Percentiles rank a stretch among this genome's conserved stretches.
phyloP scores from a whole-genome alignment of 192 early-diverging fungal species.

The Coemansia sp. region DNA sequence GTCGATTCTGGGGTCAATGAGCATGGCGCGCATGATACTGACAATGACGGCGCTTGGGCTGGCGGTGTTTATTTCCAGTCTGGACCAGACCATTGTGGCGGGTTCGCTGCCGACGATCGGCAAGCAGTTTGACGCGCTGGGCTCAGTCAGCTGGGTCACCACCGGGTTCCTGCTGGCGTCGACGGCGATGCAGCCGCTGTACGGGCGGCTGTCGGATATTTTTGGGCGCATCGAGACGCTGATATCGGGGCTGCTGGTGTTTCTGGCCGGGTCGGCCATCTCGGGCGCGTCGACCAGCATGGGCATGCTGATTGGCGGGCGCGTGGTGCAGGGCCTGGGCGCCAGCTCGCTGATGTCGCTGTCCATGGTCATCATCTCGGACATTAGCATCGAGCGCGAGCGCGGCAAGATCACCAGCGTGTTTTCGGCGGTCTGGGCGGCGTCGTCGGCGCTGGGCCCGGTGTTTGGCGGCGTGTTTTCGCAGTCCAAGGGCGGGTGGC shows the following conservation, averaged over 20 bases:
- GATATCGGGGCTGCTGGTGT: conserved; percentile 54
- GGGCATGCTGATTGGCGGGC: conserved; percentile 66
- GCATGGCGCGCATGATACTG: background rate
- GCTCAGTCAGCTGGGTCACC: conserved; percentile 74
- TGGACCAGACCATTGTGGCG: conserved; percentile 67
- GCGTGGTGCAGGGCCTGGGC: conserved; percentile 66
- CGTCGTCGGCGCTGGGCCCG: conserved; percentile 67
- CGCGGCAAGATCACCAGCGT: conserved; percentile 36
- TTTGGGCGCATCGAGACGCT: conserved; percentile 72
- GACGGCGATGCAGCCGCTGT: conserved; percentile 76
- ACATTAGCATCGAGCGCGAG: conserved; percentile 53
- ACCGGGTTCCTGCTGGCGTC: conserved; percentile 65
- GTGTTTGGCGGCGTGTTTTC: conserved; percentile 69
- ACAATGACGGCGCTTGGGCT: conserved; percentile 36
- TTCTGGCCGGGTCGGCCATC: conserved; percentile 56
- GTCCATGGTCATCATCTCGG: conserved; percentile 66
- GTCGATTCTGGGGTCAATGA: background rate
- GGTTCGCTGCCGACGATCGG: conserved; percentile 63
- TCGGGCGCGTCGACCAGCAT: conserved; percentile 60
- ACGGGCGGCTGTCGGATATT: conserved; percentile 77
- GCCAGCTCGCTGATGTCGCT: conserved; percentile 63
- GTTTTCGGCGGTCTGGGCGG: conserved; percentile 58
- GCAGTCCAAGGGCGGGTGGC: conserved; percentile 62
- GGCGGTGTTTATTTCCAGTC: conserved; percentile 57
- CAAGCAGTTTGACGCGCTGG: conserved; percentile 55